Evolutionary conservation across 2,329 filamentous ascomycete genomes (phyloP).

Genomic region (Alternaria viburni): DNA sequence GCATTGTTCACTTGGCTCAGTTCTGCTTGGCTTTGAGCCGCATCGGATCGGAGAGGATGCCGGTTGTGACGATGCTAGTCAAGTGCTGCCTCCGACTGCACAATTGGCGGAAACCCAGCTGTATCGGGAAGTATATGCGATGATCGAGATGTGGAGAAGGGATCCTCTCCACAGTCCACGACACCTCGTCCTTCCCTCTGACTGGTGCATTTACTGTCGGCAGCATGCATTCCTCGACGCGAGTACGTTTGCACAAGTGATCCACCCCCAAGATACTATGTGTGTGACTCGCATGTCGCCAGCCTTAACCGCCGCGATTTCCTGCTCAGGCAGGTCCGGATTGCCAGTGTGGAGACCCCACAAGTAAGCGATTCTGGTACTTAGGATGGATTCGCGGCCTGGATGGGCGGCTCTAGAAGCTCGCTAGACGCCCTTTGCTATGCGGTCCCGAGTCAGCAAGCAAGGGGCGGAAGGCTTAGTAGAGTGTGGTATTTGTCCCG

Average conservation of each 20-base stretch:
- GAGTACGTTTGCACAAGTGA: not conserved
- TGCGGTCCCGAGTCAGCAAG: constrained; percentile 24
- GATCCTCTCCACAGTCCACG: constrained; percentile 7
- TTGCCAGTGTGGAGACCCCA: constrained; percentile 12
- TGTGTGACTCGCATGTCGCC: constrained; percentile 7
- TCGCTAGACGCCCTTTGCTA: constrained; percentile 32
- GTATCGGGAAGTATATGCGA: not conserved
- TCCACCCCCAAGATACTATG: not conserved
- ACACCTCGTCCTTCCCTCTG: not conserved
- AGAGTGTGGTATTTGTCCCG: not conserved
- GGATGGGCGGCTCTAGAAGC: constrained; percentile 18
- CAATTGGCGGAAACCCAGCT: not conserved
- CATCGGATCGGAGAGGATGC: constrained; percentile 11
- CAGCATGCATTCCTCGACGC: not conserved
- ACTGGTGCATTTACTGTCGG: constrained; percentile 11
- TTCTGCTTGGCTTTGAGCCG: constrained; percentile 2
- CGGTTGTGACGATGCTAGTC: not conserved
- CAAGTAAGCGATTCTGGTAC: constrained; percentile 9
- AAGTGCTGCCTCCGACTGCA: not conserved
- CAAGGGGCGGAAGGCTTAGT: constrained; percentile 19
- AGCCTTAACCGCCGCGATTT: constrained; percentile 14
- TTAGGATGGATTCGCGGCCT: constrained; percentile 12
- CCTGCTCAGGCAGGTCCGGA: constrained; percentile 12
- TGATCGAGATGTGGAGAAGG: constrained; percentile 6
- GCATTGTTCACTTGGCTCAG: not conserved